Conservation (phyloP, 202 grass and related monocot species). For the Carex arenaria region DNA sequence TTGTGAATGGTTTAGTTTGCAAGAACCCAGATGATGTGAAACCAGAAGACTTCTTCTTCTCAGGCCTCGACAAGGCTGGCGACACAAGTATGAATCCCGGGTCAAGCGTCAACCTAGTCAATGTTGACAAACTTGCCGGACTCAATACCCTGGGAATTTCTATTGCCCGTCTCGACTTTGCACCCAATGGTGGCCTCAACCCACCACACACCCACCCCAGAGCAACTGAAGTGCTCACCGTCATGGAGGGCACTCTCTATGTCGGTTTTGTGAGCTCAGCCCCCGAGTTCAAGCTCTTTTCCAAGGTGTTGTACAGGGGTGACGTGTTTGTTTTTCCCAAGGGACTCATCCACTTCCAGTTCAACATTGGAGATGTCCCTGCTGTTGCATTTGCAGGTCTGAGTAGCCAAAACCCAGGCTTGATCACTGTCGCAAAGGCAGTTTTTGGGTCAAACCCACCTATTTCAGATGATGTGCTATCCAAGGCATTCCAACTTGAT, state of each 20-base stretch:
- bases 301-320: constrained; percentile 12
- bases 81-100: constrained; percentile 19
- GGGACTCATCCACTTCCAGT: too few species aligned
- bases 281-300: constrained; percentile 26
- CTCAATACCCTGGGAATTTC: too few species aligned
- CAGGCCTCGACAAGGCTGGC: constrained; percentile 19
- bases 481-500: constrained; percentile 23
- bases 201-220: constrained; percentile 72
- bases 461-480: constrained; percentile 17
- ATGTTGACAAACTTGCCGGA: too few species aligned
- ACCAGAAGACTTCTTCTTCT: constrained; percentile 20
- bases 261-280: constrained; percentile 32
- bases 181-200: constrained; percentile 13
- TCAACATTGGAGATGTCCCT: too few species aligned
- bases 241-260: constrained; percentile 38
- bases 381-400: too few species aligned
- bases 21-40: not conserved
- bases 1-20: constrained; percentile 11
- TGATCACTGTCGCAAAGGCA: not conserved
- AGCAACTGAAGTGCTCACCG: constrained; percentile 49
- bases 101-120: constrained; percentile 15
- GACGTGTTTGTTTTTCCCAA: too few species aligned
- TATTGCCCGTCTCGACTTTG: too few species aligned
- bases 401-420: too few species aligned
- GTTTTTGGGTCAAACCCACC: constrained; percentile 21